Conservation (phyloP, 805 yeast genomes). For the Wickerhamomyces rabaulensis region DNA sequence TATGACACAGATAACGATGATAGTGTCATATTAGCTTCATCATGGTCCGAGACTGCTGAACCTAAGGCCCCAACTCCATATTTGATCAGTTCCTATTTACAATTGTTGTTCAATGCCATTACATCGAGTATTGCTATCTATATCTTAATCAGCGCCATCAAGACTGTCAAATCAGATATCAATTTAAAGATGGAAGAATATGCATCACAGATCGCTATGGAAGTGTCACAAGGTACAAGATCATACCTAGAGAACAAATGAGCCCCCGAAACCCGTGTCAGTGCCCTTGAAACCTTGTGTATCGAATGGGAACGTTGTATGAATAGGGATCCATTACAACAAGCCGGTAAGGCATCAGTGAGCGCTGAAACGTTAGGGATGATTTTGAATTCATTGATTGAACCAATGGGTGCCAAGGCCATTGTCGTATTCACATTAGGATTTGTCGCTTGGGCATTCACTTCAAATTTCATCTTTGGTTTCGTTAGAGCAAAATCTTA, state of each 20-base stretch:
- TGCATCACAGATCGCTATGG: conserved; percentile 39
- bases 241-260: conserved; percentile 54
- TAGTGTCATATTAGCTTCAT: conserved; percentile 41
- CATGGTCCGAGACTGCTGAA: conserved; percentile 49
- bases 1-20: conserved; percentile 4
- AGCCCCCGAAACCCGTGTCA: conserved; percentile 46
- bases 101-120: conserved; percentile 44
- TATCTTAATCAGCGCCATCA: conserved; percentile 37
- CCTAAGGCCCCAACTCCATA: conserved; percentile 54
- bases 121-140: conserved; percentile 41
- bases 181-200: conserved; percentile 43
- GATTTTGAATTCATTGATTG: conserved; percentile 55
- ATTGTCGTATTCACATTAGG: conserved; percentile 37
- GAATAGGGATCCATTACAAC: conserved; percentile 42
- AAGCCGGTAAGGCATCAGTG: conserved; percentile 47
- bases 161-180: conserved; percentile 51
- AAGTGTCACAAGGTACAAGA: conserved; percentile 49
- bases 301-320: conserved; percentile 61
- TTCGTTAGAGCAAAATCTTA: conserved; percentile 50
- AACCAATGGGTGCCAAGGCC: conserved; percentile 63
- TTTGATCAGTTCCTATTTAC: conserved; percentile 55
- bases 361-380: conserved; percentile 61
- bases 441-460: conserved; percentile 43
- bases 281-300: conserved; percentile 56
- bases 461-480: conserved; percentile 62